Evolutionary conservation across 768 basidiomycete species (phyloP).

Genomic region (Mycena pura): DNA sequence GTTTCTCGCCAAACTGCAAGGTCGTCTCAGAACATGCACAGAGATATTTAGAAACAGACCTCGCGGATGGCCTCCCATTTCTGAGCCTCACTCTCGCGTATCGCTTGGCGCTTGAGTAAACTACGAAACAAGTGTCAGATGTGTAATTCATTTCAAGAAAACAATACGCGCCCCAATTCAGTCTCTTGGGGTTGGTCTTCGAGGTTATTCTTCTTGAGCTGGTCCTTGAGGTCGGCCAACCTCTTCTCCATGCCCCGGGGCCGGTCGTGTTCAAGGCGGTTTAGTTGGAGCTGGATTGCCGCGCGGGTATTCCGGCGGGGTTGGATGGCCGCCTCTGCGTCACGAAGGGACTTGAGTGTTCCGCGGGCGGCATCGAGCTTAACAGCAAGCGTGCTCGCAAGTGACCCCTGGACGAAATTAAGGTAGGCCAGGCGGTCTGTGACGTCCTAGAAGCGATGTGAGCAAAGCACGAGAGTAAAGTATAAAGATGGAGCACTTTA

Average conservation of each 20-base stretch:
- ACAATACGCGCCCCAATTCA: constrained; percentile 68
- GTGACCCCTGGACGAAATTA: constrained; percentile 70
- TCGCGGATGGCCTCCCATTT: constrained; percentile 88
- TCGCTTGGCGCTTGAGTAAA: constrained; percentile 80
- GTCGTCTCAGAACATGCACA: not conserved
- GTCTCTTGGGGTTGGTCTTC: constrained; percentile 73
- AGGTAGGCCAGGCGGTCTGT: constrained; percentile 84
- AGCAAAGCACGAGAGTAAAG: constrained; percentile 9
- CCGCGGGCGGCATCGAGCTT: constrained; percentile 70
- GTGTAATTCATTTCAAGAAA: no score
- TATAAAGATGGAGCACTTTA: constrained; percentile 52
- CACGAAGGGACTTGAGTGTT: constrained; percentile 74
- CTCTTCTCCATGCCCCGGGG: constrained; percentile 71
- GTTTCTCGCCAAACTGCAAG: constrained; percentile 79
- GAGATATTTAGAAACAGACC: constrained; percentile 47
- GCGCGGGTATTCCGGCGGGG: constrained; percentile 70
- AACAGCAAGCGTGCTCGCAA: constrained; percentile 63
- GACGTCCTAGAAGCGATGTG: constrained; percentile 47
- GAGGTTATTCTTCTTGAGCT: constrained; percentile 67
- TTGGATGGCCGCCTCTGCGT: constrained; percentile 62
- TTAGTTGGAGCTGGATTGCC: constrained; percentile 65
- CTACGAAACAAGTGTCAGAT: no score
- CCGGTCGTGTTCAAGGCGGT: constrained; percentile 68
- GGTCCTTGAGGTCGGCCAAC: constrained; percentile 71
- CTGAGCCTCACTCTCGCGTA: constrained; percentile 73